A percentile compares a stretch with the other conserved stretches of the same genome.
phyloP scores from a whole-genome alignment of 768 basidiomycete genomes.

The Royoungia palumana region DNA sequence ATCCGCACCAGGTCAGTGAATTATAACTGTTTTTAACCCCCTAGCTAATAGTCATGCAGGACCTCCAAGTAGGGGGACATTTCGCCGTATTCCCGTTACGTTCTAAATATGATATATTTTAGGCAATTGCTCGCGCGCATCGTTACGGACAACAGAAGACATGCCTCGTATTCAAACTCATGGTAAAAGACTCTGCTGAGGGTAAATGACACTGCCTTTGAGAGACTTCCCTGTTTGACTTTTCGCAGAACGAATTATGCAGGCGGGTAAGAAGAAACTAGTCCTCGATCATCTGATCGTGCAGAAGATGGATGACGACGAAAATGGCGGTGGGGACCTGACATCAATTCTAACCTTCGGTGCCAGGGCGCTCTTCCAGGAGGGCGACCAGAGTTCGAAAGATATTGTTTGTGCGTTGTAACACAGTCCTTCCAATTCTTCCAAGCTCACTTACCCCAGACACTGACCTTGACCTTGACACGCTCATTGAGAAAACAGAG shows the following conservation, averaged over 20 bases:
- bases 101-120: conserved; percentile 13
- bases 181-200: conserved; percentile 93
- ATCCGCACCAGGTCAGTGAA: conserved; percentile 82
- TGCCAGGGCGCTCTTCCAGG: conserved; percentile 80
- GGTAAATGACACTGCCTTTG: conserved; percentile 40
- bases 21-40: conserved; percentile 1
- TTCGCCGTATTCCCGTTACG: neutral
- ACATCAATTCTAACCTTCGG: conserved; percentile 88
- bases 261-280: conserved; percentile 93
- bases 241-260: conserved; percentile 80
- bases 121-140: conserved; percentile 95
- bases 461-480: conserved; percentile 77
- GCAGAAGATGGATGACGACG: conserved; percentile 89
- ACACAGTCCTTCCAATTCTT: neutral
- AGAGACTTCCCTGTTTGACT: conserved; percentile 1
- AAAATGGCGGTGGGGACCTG: conserved; percentile 73
- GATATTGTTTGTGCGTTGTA: conserved; percentile 65
- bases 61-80: conserved; percentile 70
- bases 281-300: conserved; percentile 94
- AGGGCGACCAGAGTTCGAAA: conserved; percentile 47
- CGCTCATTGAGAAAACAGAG: conserved; percentile 83
- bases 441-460: conserved; percentile 40
- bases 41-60: conserved; percentile 41
- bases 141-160: conserved; percentile 94
- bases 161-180: conserved; percentile 91